A percentile compares a stretch with the other conserved stretches of the same genome.
phyloP scores from a whole-genome alignment of 192 early-diverging fungal species.

The Rhizophagus sp. region DNA sequence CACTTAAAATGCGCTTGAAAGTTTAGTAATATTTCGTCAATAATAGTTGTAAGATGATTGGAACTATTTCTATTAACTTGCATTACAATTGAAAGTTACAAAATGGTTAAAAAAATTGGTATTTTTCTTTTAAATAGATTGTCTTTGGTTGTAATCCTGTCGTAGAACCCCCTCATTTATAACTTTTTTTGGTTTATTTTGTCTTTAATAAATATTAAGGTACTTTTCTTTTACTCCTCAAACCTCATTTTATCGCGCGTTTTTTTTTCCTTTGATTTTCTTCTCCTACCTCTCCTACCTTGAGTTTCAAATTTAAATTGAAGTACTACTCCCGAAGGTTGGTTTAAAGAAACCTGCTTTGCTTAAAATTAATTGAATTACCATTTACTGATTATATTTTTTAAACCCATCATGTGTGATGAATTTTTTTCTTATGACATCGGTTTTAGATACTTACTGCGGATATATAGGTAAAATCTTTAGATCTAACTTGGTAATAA shows the following conservation, averaged over 20 bases:
- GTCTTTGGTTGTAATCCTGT: background rate
- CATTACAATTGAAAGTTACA: background rate
- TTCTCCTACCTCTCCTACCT: background rate
- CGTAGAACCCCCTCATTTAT: background rate
- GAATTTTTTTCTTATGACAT: too few relatives aligned
- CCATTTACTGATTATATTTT: too few relatives aligned
- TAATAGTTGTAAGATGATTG: background rate
- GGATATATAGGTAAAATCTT: too few relatives aligned
- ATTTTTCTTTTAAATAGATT: background rate
- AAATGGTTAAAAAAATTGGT: background rate
- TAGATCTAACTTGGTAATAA: too few relatives aligned
- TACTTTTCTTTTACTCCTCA: background rate
- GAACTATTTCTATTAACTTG: background rate
- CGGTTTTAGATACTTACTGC: too few relatives aligned
- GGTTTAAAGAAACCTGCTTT: background rate
- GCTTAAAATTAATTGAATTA: background rate
- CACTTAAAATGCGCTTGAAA: conserved; percentile 9
- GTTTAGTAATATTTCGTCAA: too few relatives aligned
- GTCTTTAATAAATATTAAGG: too few relatives aligned
- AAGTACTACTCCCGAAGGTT: background rate
- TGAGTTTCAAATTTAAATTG: background rate
- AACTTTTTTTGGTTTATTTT: background rate
- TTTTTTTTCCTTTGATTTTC: background rate
- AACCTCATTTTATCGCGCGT: background rate
- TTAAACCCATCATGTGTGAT: too few relatives aligned